Evolutionary conservation across 805 yeast species (phyloP), one percentile per base, ranked within the genome.

Genomic region (Isabelozyma pseudorhagii): DNA sequence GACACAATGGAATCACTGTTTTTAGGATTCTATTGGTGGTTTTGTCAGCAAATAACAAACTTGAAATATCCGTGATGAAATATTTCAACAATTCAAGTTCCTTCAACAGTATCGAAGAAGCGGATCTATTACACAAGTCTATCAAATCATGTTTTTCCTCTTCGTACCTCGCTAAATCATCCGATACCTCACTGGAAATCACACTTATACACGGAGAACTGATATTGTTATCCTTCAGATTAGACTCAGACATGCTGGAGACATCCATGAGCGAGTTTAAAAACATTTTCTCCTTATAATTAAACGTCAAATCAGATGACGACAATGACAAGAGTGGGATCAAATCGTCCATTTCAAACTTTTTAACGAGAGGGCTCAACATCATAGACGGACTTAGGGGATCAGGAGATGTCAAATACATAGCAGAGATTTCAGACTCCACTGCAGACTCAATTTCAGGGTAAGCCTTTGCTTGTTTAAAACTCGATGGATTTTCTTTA

Each of bases 31-130:
- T 48, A 27, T 60, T 56, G 7, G 60, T 58, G 28, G 64, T 56
- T 28, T 56, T 57, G 48, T 61, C 63, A 5, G 59, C 58, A 50
- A 64, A 64, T 13, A 64, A 41, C 1, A 57, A 48, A 13, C 58
- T 55, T 10, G 63, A 57, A 9, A 64, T 67, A 15, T 61, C 59
- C 14, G 51, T 46, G 28, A 63, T 55, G 44, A 64, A 64, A 49
- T 62, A 60, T 38, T 52, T 50, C 15, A 57, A 25, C 14, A 57
- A 48, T 25, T 50, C 56, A 21, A 48, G 13, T 17, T 57, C 59
- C 38, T 46, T 45, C 8, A 42, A 31, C 6, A 53, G 50, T 18
- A 56, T 3, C 15, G 38, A 28, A 21, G 44, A 13, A 1, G 52
- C 14, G 17, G 45, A 38, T 31, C 50, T 8, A 21, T 40, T 44